Percentiles rank a stretch among this genome's conserved stretches.
Conservation (phyloP, 2,329 filamentous ascomycete species). For the Fusarium papillatum region DNA sequence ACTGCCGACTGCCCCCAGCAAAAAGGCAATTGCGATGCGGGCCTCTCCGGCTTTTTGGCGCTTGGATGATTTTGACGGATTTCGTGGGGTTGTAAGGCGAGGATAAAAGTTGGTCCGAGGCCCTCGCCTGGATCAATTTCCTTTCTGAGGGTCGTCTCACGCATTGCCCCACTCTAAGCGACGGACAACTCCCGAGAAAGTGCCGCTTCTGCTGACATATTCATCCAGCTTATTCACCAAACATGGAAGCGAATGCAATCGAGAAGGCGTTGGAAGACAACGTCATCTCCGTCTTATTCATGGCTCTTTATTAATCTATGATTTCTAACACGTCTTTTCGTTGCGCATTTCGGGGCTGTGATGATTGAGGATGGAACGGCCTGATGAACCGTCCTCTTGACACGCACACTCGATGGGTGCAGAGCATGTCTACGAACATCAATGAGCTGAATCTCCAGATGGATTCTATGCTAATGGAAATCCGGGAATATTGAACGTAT, state of each 20-base stretch:
- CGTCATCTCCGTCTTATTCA: slow-evolving; percentile 33
- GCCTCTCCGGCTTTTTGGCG: background rate
- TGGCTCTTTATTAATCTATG: slow-evolving; percentile 16
- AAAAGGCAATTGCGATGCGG: background rate
- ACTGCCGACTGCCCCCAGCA: slow-evolving; percentile 22
- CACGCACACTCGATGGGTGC: background rate
- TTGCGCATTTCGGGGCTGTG: background rate
- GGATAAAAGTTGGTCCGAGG: slow-evolving; percentile 26
- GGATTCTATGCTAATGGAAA: background rate
- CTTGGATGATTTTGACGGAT: background rate
- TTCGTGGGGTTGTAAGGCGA: background rate
- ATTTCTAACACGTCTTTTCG: slow-evolving; percentile 3
- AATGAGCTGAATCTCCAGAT: background rate
- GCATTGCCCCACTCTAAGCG: background rate
- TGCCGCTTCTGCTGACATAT: slow-evolving; percentile 6
- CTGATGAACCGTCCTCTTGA: background rate
- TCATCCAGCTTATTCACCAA: background rate
- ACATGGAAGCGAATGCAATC: background rate
- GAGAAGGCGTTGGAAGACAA: slow-evolving; percentile 4
- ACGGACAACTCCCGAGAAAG: slow-evolving; percentile 5
- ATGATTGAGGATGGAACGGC: background rate
- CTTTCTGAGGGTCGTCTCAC: background rate
- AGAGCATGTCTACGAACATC: background rate
- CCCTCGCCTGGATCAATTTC: background rate
- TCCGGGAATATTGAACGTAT: background rate